Conservation (phyloP, 225 moss, liverwort and hornwort species). For the Pseudoscleropodium purum region DNA sequence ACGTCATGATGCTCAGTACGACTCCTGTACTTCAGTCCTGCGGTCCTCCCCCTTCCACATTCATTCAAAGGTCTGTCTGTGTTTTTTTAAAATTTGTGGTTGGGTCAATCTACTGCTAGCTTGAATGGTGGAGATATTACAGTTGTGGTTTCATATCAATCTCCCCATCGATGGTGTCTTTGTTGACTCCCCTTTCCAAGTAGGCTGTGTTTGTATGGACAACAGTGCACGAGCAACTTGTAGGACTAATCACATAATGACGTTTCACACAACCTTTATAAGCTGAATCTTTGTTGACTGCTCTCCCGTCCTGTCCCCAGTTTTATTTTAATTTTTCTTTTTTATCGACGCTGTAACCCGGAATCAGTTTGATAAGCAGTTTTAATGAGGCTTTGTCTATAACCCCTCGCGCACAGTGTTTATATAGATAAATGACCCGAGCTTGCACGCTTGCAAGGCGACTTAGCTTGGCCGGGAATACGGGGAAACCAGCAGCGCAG, state of each 20-base stretch:
- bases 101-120: neutral
- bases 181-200: neutral
- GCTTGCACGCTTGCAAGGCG: neutral
- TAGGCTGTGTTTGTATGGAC: neutral
- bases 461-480: neutral
- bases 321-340: neutral
- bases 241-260: neutral
- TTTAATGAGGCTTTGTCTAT: neutral
- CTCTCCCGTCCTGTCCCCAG: neutral
- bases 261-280: neutral
- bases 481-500: neutral
- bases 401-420: neutral
- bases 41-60: neutral
- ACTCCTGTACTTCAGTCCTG: neutral
- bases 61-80: neutral
- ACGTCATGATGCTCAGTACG: neutral
- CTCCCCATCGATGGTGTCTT: neutral
- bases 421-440: neutral
- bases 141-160: neutral
- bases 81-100: neutral
- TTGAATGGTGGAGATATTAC: neutral
- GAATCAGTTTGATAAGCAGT: neutral
- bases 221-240: neutral
- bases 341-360: too few species aligned
- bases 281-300: neutral